Conservation (phyloP, 2,329 filamentous ascomycete genomes). For the Dactylellina drechsleri region DNA sequence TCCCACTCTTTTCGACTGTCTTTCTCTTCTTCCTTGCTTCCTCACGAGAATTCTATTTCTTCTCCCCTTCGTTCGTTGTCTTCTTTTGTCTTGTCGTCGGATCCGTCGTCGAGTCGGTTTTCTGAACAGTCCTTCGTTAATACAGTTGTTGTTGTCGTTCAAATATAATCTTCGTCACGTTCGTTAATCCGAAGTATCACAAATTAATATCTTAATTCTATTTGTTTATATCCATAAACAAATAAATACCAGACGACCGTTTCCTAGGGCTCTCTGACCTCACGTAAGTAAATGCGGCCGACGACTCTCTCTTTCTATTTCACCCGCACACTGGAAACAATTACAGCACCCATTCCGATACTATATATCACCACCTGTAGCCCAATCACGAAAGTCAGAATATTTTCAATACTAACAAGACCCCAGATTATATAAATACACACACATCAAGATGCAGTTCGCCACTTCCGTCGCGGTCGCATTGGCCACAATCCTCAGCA, state of each 20-base stretch:
- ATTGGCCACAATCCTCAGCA: constrained; percentile 34
- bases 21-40: constrained; percentile 20
- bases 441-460: constrained; percentile 40
- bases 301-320: too few species aligned
- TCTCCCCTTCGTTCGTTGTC: constrained; percentile 17
- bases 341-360: too few species aligned
- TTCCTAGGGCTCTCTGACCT: not conserved
- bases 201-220: constrained; percentile 26
- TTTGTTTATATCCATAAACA: not conserved
- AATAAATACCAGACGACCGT: constrained; percentile 1
- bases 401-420: not conserved
- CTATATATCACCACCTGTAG: too few species aligned
- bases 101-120: constrained; percentile 41
- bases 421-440: too few species aligned
- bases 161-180: constrained; percentile 27
- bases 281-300: too few species aligned
- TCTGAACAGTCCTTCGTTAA: too few species aligned
- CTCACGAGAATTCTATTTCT: constrained; percentile 35
- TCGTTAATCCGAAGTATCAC: constrained; percentile 40
- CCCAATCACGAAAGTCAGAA: not conserved
- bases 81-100: constrained; percentile 1
- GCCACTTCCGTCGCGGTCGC: constrained; percentile 41
- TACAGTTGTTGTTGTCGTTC: too few species aligned
- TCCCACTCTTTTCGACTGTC: constrained; percentile 6
- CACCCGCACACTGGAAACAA: too few species aligned